phyloP scores from a whole-genome alignment of 75 land plant genomes.

The Cunninghamia lanceolata region DNA sequence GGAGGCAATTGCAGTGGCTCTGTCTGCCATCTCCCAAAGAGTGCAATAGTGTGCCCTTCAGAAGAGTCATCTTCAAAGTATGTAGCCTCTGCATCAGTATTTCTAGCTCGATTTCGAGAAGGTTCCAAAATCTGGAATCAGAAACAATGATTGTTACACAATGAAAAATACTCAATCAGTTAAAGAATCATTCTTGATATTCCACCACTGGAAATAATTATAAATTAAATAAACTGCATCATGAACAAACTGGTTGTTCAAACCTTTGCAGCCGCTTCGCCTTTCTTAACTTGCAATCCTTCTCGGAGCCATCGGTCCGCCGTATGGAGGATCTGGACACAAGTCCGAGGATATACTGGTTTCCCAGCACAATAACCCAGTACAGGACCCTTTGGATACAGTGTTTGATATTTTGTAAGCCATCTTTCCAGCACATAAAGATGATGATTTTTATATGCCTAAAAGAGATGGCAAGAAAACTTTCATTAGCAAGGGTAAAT shows the following conservation, averaged over 20 bases:
- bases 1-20: slow-evolving; percentile 70
- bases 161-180: not conserved
- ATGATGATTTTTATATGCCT: slow-evolving; percentile 91
- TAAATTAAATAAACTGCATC: not conserved
- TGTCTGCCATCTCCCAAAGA: slow-evolving; percentile 93
- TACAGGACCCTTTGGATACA: slow-evolving; percentile 92
- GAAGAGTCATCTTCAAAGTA: slow-evolving; percentile 22
- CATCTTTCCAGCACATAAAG: slow-evolving; percentile 93
- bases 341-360: slow-evolving; percentile 86
- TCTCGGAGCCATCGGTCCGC: slow-evolving; percentile 86
- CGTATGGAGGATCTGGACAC: slow-evolving; percentile 82
- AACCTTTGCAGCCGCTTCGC: slow-evolving; percentile 85
- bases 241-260: not conserved
- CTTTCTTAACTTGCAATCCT: slow-evolving; percentile 67
- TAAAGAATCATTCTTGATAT: not conserved
- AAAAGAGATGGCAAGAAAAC: slow-evolving; percentile 8
- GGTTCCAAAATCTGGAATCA: slow-evolving; percentile 46
- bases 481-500: not conserved
- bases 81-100: slow-evolving; percentile 13
- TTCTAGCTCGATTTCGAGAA: slow-evolving; percentile 17
- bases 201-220: not conserved
- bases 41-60: slow-evolving; percentile 29
- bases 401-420: slow-evolving; percentile 78
- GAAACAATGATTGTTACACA: not conserved
- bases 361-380: slow-evolving; percentile 88